These are phyloP conservation scores for Fusarium siculi DNA, from an alignment of 2,329 filamentous ascomycete genomes.

Conservation along the genomic window DNA sequence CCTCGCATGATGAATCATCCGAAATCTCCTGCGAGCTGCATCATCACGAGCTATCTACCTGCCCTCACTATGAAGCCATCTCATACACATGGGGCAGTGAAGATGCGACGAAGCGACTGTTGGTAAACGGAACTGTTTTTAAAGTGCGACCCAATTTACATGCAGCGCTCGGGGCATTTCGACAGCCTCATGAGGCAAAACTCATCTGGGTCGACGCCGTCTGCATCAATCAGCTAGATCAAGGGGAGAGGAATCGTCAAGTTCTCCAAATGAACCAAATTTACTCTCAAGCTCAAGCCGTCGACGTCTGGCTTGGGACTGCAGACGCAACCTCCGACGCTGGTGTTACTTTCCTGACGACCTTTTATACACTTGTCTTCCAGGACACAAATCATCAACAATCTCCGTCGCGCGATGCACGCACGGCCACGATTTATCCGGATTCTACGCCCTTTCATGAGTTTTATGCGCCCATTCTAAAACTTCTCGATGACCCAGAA, in stretches of 20 bases:
- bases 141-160: background rate
- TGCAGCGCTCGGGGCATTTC: background rate
- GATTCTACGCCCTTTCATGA: background rate
- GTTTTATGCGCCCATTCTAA: background rate
- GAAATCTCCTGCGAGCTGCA: background rate
- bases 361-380: background rate
- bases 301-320: conserved; percentile 4
- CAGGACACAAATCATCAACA: background rate
- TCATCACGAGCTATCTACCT: background rate
- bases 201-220: conserved; percentile 9
- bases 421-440: background rate
- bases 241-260: conserved; percentile 1
- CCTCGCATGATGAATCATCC: background rate
- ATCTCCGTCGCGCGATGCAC: background rate
- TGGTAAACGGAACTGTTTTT: background rate
- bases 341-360: background rate
- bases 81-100: conserved; percentile 14
- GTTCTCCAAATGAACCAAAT: conserved; percentile 12
- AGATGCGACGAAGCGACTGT: background rate
- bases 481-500: background rate
- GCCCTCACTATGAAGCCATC: conserved; percentile 2
- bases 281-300: background rate
- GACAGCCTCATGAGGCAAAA: background rate
- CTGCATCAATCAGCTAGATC: background rate
- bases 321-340: background rate